Percentiles rank a stretch among this genome's conserved stretches.
Conservation (phyloP, 2,329 filamentous ascomycete species). For the Drechslera avenae region DNA sequence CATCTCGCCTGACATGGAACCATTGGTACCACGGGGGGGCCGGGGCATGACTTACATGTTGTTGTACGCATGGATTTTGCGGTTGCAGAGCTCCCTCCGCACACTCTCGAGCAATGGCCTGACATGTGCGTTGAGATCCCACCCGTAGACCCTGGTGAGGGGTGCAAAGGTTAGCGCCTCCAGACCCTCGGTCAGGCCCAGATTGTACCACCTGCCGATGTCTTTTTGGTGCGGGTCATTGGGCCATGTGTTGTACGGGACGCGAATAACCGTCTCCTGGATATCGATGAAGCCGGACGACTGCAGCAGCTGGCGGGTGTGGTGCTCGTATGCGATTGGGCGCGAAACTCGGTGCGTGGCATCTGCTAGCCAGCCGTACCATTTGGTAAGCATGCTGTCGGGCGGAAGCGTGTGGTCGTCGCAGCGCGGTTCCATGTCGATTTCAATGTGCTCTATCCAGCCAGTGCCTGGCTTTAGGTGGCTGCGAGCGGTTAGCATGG, state of each 20-base stretch:
- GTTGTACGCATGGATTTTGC: slow-evolving; percentile 73
- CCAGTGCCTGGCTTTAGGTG: slow-evolving; percentile 78
- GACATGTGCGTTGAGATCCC: slow-evolving; percentile 65
- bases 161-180: slow-evolving; percentile 75
- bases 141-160: slow-evolving; percentile 68
- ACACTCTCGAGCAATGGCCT: slow-evolving; percentile 66
- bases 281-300: slow-evolving; percentile 81
- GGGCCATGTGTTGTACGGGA: slow-evolving; percentile 78
- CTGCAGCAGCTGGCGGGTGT: slow-evolving; percentile 66
- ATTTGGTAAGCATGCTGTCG: slow-evolving; percentile 65
- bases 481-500: slow-evolving; percentile 52
- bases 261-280: slow-evolving; percentile 67
- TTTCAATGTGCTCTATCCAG: slow-evolving; percentile 84
- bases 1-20: slow-evolving; percentile 26
- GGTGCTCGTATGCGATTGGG: slow-evolving; percentile 68
- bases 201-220: slow-evolving; percentile 82
- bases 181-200: slow-evolving; percentile 74
- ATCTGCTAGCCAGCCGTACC: slow-evolving; percentile 71
- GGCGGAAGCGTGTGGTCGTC: slow-evolving; percentile 67
- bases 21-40: slow-evolving; percentile 29
- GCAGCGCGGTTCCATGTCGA: slow-evolving; percentile 78
- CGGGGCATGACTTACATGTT: slow-evolving; percentile 66
- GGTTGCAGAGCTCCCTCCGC: slow-evolving; percentile 70
- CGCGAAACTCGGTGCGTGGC: slow-evolving; percentile 70
- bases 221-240: slow-evolving; percentile 67